phyloP scores from a whole-genome alignment of 345 rosid species.

The Lumnitzera littorea region DNA sequence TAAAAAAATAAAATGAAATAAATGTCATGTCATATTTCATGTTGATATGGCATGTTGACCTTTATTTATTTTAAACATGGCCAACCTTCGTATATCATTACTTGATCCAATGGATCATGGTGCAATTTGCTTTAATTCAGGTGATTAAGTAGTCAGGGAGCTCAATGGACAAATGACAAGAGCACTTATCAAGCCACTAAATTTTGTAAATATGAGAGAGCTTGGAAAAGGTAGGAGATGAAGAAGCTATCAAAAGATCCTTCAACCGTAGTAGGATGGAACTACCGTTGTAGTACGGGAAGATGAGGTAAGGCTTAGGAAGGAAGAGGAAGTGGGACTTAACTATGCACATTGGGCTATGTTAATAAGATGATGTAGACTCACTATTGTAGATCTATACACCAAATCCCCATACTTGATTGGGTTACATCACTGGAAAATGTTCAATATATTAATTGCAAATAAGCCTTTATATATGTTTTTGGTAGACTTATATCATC shows the following conservation, averaged over 20 bases:
- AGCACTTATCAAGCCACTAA: constrained; percentile 90
- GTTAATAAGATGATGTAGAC: constrained; percentile 79
- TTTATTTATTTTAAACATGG: no score
- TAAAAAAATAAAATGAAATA: no score
- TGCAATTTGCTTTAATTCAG: constrained; percentile 50
- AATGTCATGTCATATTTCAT: no score
- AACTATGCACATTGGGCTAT: constrained; percentile 70
- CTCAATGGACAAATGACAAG: constrained; percentile 97
- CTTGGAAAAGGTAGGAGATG: constrained; percentile 75
- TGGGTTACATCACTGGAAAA: constrained; percentile 78
- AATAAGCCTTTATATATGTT: no score
- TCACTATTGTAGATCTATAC: constrained; percentile 66
- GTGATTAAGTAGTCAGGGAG: constrained; percentile 82
- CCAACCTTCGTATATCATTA: background rate
- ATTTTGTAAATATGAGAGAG: constrained; percentile 56
- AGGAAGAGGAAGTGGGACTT: constrained; percentile 82
- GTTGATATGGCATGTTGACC: no score
- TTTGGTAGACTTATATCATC: no score
- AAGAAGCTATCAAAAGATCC: constrained; percentile 79
- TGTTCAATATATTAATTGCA: background rate
- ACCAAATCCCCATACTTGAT: constrained; percentile 59
- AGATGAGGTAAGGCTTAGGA: constrained; percentile 89
- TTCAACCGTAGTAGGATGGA: constrained; percentile 93
- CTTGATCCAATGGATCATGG: constrained; percentile 52
- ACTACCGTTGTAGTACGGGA: constrained; percentile 57